Evolutionary conservation across 2,329 filamentous ascomycete species (phyloP), one percentile per base, ranked within the genome.

Genomic region (Cercospora citrullina): DNA sequence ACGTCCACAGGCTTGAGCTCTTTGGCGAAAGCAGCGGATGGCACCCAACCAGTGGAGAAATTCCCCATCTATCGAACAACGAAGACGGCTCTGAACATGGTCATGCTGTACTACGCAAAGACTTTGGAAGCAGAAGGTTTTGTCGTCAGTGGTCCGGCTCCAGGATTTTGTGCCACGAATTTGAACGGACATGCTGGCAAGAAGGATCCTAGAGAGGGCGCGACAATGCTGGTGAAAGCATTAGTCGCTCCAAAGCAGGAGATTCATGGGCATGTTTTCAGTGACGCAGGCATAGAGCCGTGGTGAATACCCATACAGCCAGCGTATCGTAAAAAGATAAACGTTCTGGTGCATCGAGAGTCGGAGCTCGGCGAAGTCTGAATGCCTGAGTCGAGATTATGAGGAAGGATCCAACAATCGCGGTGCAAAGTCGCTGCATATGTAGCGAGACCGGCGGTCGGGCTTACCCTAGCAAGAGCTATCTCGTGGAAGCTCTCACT

Each of bases 81-180:
- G 2, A 77, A 76, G 69, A 70, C 71, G 8, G 75, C 75, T 1
- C n/a, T 76, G 64, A 75, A 74, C 36, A 77, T 76, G 75, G 66
- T 76, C 3, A 72, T 76, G 72, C 42, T 73, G 30, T 55, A 63
- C 45, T 74, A 72, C 67, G 68, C 63, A 39, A 64, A 53, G 28
- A 28, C 48, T 18, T 62, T 75, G 18, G 70, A 75, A 48, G 66
- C 66, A 1, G 74, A 76, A 39, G 75, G 74, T 0, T 77, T 76
- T 57, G 69, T 73, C 7, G 74, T 74, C 16, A 66, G 66, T n/a
- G 73, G 72, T 1, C 68, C 68, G 14, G 45, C 63, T 59, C 72
- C 72, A 1, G 73, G 73, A 8, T 72, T 69, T 8, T 72, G 70
- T 48, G 71, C 65, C 4, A 76, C 75, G 16, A 74, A 75, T 55